Evolutionary conservation across 2,329 filamentous ascomycete species (phyloP).

Genomic region (Zymoseptoria brevis): DNA sequence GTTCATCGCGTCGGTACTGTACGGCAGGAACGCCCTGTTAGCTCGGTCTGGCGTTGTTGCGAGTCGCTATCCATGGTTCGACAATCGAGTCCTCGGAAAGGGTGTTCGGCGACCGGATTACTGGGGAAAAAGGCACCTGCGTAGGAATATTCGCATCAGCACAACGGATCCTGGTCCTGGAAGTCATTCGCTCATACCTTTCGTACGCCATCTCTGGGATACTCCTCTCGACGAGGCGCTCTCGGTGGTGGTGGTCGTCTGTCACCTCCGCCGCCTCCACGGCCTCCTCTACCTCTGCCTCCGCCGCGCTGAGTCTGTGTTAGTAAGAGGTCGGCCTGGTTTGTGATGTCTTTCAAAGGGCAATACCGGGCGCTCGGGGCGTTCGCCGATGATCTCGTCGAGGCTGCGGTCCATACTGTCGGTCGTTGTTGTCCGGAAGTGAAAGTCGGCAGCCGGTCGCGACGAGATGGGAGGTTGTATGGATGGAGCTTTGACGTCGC

Average conservation of each 20-base stretch:
- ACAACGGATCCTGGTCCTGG: neutral
- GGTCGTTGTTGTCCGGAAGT: neutral
- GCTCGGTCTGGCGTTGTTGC: slow-evolving; percentile 19
- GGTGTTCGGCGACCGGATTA: neutral
- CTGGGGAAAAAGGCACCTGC: slow-evolving; percentile 38
- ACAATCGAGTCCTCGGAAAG: slow-evolving; percentile 12
- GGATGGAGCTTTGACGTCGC: neutral
- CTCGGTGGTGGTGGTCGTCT: slow-evolving; percentile 58
- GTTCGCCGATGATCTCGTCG: slow-evolving; percentile 56
- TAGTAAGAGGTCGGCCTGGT: no score
- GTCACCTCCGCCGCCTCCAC: slow-evolving; percentile 16
- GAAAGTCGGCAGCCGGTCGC: neutral
- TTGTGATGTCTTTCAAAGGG: no score
- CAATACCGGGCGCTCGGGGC: slow-evolving; percentile 45
- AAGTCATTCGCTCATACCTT: slow-evolving; percentile 52
- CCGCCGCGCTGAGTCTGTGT: slow-evolving; percentile 16
- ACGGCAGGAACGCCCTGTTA: slow-evolving; percentile 31
- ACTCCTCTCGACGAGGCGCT: slow-evolving; percentile 43
- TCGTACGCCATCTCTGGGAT: slow-evolving; percentile 78
- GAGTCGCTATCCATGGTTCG: slow-evolving; percentile 15
- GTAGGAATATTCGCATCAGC: slow-evolving; percentile 3
- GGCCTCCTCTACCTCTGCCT: slow-evolving; percentile 16
- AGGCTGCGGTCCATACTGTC: slow-evolving; percentile 54
- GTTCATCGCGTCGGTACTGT: slow-evolving; percentile 28
- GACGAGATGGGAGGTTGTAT: neutral